Evolutionary conservation across 805 yeast species (phyloP), one percentile per base, ranked within the genome.

Genomic region (Hemisphaericaspora nanyangensis): DNA sequence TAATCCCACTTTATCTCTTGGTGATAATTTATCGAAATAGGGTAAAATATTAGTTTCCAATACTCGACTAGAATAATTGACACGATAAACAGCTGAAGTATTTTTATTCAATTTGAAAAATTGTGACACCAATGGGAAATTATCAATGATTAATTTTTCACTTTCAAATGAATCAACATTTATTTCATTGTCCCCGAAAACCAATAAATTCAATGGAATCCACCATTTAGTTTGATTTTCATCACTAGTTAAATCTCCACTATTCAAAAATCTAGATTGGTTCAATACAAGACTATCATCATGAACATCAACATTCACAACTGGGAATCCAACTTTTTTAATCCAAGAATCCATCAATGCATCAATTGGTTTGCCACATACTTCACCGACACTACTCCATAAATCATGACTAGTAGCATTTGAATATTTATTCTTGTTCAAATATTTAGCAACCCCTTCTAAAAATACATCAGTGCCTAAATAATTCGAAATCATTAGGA

Each of bases 361-460:
- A 43, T 68, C 67, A 28, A 86, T 76, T 37, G 85, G 80, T 51
- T 72, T 63, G 17, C 84, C 84, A 3, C 85, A 71, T 11, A 71
- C 84, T 39, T 74, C 82, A 37, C 80, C 62, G 22, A 86, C 65
- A 3, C 85, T 76, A 32, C 62, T 61, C 89, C 93, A 86, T 43
- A 86, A 70, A 49, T 86, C 90, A 30, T 69, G 72, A 30, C 93
- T 82, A 24, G 77, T 78, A 19, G 93, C 88, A 64, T 86, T 86
- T 30, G 77, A 77, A 54, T 66, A 86, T 50, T 77, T 63, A 61
- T 82, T 77, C 32, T 68, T 68, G 46, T 79, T 71, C 56, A 86
- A 72, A 61, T 86, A 86, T 38, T 65, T 55, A 25, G 87, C 76
- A 32, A 87, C 88, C 44, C 95, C 95, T 49, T 74, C 72, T 46